Evolutionary conservation across 768 basidiomycete genomes (phyloP).

Genomic region (Lentinula raphanica): DNA sequence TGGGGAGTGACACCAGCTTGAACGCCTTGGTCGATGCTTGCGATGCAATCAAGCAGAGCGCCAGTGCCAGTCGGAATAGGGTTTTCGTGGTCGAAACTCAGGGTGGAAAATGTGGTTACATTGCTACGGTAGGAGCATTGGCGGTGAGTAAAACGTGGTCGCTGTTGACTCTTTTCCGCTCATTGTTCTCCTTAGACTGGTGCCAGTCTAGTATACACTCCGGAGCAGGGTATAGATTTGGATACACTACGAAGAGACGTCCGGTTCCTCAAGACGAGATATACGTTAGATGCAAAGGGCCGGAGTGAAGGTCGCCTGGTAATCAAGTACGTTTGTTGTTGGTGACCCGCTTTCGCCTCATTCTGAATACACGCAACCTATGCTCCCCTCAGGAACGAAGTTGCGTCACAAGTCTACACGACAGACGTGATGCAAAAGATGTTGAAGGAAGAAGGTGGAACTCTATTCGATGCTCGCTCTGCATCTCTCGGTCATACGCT

Average conservation of each 20-base stretch:
- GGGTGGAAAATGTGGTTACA: constrained; percentile 93
- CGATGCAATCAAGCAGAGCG: constrained; percentile 98
- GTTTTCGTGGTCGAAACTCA: constrained; percentile 99
- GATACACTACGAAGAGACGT: constrained; percentile 81
- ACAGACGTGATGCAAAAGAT: constrained; percentile 91
- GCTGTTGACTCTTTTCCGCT: neutral
- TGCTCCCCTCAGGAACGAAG: constrained; percentile 62
- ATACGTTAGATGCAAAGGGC: constrained; percentile 80
- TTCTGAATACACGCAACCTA: neutral
- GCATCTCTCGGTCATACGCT: constrained; percentile 97
- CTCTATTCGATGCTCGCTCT: constrained; percentile 87
- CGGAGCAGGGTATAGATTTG: constrained; percentile 84
- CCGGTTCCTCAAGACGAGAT: constrained; percentile 81
- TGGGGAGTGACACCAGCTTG: constrained; percentile 96
- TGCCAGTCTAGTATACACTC: constrained; percentile 90
- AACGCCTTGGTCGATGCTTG: constrained; percentile 97
- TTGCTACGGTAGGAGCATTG: constrained; percentile 92
- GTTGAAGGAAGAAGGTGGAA: constrained; percentile 89
- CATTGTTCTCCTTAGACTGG: constrained; percentile 55
- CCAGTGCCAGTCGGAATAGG: constrained; percentile 89
- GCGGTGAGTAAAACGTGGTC: constrained; percentile 55
- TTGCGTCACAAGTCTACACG: constrained; percentile 81
- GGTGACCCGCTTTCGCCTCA: neutral
- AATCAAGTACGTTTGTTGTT: constrained; percentile 57
- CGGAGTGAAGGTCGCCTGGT: constrained; percentile 91